Evolutionary conservation across 2,329 filamentous ascomycete species (phyloP).

Genomic region (Waltergamsia citrina): DNA sequence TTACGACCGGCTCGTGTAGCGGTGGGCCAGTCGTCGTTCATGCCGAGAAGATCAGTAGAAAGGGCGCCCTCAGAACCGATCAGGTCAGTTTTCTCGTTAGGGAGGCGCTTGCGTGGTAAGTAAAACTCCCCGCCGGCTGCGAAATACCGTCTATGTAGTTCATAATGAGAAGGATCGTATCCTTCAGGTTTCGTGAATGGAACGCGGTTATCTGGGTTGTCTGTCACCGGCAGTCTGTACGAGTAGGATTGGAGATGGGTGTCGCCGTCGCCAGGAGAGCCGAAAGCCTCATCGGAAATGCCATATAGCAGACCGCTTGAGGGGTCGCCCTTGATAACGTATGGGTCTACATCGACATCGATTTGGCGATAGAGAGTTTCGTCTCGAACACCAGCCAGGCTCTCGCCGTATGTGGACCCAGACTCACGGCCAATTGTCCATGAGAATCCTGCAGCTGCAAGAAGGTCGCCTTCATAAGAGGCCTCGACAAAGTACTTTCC

Average conservation of each 20-base stretch:
- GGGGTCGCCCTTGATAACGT: constrained; percentile 6
- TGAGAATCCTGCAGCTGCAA: constrained; percentile 9
- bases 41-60: neutral
- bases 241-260: constrained; percentile 11
- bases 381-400: constrained; percentile 9
- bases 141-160: constrained; percentile 8
- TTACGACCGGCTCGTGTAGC: neutral
- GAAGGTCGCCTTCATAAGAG: constrained; percentile 15
- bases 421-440: constrained; percentile 9
- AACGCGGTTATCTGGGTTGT: constrained; percentile 4
- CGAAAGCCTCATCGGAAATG: constrained; percentile 8
- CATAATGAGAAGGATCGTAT: constrained; percentile 10
- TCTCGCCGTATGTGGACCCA: constrained; percentile 6
- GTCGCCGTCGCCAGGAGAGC: constrained; percentile 9
- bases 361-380: constrained; percentile 10
- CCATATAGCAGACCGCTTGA: constrained; percentile 10
- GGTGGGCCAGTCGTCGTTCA: neutral
- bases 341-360: constrained; percentile 11
- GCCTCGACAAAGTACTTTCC: constrained; percentile 13
- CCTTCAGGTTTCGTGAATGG: constrained; percentile 9
- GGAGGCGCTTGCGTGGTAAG: constrained; percentile 6
- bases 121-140: constrained; percentile 6
- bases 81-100: constrained; percentile 8
- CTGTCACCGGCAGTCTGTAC: constrained; percentile 11
- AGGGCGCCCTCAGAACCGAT: neutral